phyloP scores from a whole-genome alignment of 1,284 basidiomycete genomes.

The Trametes versicolor region DNA sequence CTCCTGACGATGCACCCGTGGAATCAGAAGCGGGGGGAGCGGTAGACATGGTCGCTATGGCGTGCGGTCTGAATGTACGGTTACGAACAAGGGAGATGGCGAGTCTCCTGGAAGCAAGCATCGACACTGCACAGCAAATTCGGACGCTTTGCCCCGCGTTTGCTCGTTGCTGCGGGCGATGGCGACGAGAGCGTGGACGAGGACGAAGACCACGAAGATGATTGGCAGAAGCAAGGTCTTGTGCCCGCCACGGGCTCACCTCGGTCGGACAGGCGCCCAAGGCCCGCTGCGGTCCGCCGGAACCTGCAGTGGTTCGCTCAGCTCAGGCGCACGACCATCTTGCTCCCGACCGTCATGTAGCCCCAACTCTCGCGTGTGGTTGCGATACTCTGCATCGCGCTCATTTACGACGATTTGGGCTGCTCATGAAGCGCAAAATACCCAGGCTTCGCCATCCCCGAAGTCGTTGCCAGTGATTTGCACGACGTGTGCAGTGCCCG shows the following conservation, averaged over 20 bases:
- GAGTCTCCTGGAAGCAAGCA: slow-evolving; percentile 34
- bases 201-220: not conserved
- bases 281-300: not conserved
- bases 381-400: too few species aligned
- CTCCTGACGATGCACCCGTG: slow-evolving; percentile 35
- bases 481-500: not conserved
- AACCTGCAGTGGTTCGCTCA: not conserved
- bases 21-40: slow-evolving; percentile 29
- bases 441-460: not conserved
- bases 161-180: slow-evolving; percentile 6
- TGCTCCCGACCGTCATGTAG: not conserved
- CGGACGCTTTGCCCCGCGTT: not conserved
- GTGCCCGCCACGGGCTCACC: not conserved
- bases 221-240: slow-evolving; percentile 6
- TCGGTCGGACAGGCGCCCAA: not conserved
- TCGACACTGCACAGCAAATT: slow-evolving; percentile 26
- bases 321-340: too few species aligned
- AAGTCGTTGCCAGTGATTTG: too few species aligned
- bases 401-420: not conserved
- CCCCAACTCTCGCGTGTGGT: not conserved
- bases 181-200: not conserved
- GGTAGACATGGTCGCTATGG: slow-evolving; percentile 39
- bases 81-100: slow-evolving; percentile 37
- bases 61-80: slow-evolving; percentile 31
- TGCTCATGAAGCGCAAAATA: not conserved